Base-by-base conservation (phyloP, 2,329 filamentous ascomycete species). In the Clonostachys byssicola region DNA sequence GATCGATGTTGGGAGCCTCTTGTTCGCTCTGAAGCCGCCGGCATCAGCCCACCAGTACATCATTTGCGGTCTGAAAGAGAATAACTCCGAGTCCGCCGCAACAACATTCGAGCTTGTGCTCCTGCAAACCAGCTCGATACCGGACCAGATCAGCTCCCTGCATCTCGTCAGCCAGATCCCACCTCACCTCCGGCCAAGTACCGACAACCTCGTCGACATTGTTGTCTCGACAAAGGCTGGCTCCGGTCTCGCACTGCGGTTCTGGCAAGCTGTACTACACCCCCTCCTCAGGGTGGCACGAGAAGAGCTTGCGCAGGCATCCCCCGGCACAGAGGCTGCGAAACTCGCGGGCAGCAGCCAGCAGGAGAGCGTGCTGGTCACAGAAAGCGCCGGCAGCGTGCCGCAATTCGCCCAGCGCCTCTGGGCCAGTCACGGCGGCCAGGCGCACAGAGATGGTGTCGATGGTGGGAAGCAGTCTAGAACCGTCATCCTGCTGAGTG, bases 401-500 rank as follows among this genome's bases (percentile, higher is more conserved):
- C 71, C 73, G 6, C 71, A 86, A 1, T 80, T 95, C 46, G 80
- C 86, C 0, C 56, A 53, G 4, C 42, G 54, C 3, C 54, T 73
- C 12, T 63, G 68, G 58, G 44, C 55, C 60, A 38, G 57, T 64
- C 18, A 68, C 5, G 40, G 48, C 47, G 65, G 45, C 3, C 13
- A 10, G 9, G 72, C 12, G 16, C 72, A 35, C 30, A 30, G 23
- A 30, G 38, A 40, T n/a, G 40, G 20, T 14, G 40, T 4, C 5
- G 4, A 42, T 14, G 14, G 13, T 14, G 40, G 20, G 42, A 33
- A 13, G 61, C n/a, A n/a, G 14, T 47, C 48, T n/a, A 47, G 51
- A 45, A 83, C 84, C 0, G 74, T 96, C 23, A 67, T 96, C 33
- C 76, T 97, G 12, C 74, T 96, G 6, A 92, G 88, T 43, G 92